phyloP scores from a whole-genome alignment of 192 early-diverging fungal genomes.

The Backusella luteola region DNA sequence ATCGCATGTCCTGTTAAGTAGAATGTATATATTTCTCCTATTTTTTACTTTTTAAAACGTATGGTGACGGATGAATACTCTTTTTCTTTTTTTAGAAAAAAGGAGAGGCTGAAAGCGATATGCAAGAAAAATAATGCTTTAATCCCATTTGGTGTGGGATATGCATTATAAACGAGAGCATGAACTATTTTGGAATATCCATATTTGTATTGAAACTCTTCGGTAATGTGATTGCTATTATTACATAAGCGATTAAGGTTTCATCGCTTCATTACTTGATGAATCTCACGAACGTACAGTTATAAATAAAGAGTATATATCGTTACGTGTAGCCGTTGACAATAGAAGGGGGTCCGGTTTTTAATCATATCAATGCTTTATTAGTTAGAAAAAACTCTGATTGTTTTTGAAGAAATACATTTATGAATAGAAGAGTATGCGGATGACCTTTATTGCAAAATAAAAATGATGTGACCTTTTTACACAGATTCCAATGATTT shows the following conservation, averaged over 20 bases:
- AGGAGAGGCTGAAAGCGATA: background rate
- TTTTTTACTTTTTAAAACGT: background rate
- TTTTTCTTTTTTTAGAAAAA: background rate
- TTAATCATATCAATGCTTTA: background rate
- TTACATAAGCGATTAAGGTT: background rate
- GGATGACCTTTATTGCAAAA: background rate
- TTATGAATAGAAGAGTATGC: background rate
- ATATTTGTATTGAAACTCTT: background rate
- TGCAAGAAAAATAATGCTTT: background rate
- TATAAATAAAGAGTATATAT: background rate
- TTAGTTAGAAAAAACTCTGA: background rate
- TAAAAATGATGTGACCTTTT: background rate
- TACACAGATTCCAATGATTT: background rate
- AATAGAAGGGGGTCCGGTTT: background rate
- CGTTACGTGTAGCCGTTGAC: background rate
- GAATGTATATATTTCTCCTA: background rate
- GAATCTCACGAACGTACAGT: background rate
- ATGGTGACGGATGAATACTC: background rate
- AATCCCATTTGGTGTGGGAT: background rate
- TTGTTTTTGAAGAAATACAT: background rate
- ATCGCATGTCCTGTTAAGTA: background rate
- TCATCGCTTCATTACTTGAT: background rate
- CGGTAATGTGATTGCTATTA: background rate
- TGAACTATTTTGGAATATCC: background rate
- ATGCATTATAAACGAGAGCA: background rate